phyloP scores from a whole-genome alignment of 305 asterid genomes.

The Caryopteris hybrid region DNA sequence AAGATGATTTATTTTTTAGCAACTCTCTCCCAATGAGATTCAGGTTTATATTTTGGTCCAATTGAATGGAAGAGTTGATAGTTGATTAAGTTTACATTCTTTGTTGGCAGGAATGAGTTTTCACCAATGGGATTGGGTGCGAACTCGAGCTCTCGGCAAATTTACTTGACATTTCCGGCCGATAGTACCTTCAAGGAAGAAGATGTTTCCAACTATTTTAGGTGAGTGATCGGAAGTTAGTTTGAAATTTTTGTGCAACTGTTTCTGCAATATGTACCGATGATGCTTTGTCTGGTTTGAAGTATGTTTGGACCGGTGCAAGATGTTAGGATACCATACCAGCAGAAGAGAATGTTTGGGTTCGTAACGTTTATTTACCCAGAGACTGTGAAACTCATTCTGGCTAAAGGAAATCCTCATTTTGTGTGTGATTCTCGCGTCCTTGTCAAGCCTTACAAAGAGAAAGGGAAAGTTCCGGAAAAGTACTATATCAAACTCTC shows the following conservation, averaged over 20 bases:
- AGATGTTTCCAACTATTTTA: slow-evolving; percentile 85
- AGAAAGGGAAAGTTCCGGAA: slow-evolving; percentile 80
- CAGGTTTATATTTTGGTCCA: too few species aligned
- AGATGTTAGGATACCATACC: slow-evolving; percentile 98
- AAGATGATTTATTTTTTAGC: too few species aligned
- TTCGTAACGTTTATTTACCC: slow-evolving; percentile 81
- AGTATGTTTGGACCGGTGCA: slow-evolving; percentile 96
- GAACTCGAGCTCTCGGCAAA: slow-evolving; percentile 72
- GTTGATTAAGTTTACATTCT: slow-evolving; percentile 40
- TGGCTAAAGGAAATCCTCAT: slow-evolving; percentile 96
- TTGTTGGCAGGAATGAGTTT: slow-evolving; percentile 50
- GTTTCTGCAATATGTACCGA: slow-evolving; percentile 2
- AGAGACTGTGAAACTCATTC: slow-evolving; percentile 85
- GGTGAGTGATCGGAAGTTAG: slow-evolving; percentile 30
- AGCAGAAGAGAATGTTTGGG: slow-evolving; percentile 96
- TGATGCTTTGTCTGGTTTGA: slow-evolving; percentile 13
- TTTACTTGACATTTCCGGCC: slow-evolving; percentile 93
- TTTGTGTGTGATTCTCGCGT: slow-evolving; percentile 96
- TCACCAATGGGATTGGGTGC: slow-evolving; percentile 52
- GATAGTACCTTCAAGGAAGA: slow-evolving; percentile 96
- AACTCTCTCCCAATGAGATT: too few species aligned
- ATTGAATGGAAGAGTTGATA: too few species aligned
- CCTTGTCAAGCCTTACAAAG: slow-evolving; percentile 97
- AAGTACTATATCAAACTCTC: slow-evolving; percentile 11
- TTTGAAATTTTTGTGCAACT: not conserved